Conservation (phyloP, 2,329 filamentous ascomycete species). For the Neofusicoccum parvum region DNA sequence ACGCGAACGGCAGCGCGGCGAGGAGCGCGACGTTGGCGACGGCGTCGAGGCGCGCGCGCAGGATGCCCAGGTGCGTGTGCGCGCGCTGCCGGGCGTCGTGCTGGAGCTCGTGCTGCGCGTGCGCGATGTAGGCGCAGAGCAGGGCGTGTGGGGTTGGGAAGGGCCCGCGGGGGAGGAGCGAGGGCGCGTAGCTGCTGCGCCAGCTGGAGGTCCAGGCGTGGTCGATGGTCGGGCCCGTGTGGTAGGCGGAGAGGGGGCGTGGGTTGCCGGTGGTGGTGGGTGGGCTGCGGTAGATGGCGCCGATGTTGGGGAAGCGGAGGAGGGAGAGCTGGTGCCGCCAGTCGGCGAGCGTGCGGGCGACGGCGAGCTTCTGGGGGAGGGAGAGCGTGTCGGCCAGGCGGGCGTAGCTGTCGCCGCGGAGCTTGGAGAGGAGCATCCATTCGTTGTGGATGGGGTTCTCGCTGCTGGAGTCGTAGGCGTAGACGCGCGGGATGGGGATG, state of each 20-base stretch:
- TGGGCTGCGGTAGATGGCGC: background rate
- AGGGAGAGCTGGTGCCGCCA: background rate
- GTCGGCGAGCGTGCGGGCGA: background rate
- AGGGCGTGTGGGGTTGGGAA: background rate
- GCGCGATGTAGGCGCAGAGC: background rate
- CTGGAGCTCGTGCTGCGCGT: background rate
- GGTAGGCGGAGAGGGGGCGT: background rate
- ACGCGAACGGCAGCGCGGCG: no score
- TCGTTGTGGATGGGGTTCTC: conserved; percentile 28
- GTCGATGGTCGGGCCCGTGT: background rate
- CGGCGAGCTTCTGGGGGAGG: background rate
- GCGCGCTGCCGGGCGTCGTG: background rate
- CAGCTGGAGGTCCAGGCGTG: background rate
- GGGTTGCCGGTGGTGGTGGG: no score
- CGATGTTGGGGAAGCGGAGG: background rate
- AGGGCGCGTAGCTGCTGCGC: background rate
- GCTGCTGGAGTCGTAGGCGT: conserved; percentile 21
- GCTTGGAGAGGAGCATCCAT: conserved; percentile 30
- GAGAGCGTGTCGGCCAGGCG: background rate
- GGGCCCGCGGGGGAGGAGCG: background rate
- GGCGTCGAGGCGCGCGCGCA: no score
- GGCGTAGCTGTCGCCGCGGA: background rate
- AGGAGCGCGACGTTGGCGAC: no score
- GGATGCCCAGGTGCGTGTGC: background rate
- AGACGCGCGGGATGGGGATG: conserved; percentile 25